These are phyloP conservation scores for Platanthera guangdongensis DNA, from an alignment of 106 monocot species.

Conservation along the genomic window DNA sequence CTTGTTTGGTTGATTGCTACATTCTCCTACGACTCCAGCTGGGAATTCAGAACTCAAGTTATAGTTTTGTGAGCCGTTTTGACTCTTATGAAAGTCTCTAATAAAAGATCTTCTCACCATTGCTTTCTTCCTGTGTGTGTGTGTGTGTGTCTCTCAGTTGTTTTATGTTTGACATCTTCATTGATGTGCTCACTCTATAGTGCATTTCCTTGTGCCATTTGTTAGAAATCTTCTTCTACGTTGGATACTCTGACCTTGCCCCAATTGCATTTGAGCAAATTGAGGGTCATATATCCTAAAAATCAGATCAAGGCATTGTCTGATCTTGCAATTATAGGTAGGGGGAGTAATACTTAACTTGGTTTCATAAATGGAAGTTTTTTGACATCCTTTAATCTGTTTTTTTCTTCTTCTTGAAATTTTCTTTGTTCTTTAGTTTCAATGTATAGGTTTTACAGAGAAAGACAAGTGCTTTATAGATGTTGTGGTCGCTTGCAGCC, in stretches of 20 bases:
- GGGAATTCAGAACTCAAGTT: neutral
- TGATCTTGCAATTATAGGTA: constrained; percentile 3
- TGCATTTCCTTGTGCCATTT: too few species aligned
- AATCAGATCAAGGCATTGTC: neutral
- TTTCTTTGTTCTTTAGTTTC: constrained; percentile 24
- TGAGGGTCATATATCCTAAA: neutral
- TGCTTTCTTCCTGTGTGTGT: neutral
- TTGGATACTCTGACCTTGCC: neutral
- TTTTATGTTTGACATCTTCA: neutral
- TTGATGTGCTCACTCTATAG: too few species aligned
- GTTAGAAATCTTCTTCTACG: neutral
- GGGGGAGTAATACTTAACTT: neutral
- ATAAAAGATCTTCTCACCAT: neutral
- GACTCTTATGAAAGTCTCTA: neutral
- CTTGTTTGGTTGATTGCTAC: constrained; percentile 8
- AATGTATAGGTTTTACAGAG: constrained; percentile 28
- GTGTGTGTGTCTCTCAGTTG: neutral
- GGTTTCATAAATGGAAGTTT: neutral
- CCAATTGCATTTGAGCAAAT: neutral
- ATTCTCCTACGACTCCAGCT: constrained; percentile 4
- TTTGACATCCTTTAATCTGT: neutral
- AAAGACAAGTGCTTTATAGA: constrained; percentile 8
- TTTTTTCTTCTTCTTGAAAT: neutral
- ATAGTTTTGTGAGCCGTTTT: neutral
- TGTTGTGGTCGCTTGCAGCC: constrained; percentile 36